Evolutionary conservation across 257 asterid genomes (phyloP).

Genomic region (Fraxinus americana): DNA sequence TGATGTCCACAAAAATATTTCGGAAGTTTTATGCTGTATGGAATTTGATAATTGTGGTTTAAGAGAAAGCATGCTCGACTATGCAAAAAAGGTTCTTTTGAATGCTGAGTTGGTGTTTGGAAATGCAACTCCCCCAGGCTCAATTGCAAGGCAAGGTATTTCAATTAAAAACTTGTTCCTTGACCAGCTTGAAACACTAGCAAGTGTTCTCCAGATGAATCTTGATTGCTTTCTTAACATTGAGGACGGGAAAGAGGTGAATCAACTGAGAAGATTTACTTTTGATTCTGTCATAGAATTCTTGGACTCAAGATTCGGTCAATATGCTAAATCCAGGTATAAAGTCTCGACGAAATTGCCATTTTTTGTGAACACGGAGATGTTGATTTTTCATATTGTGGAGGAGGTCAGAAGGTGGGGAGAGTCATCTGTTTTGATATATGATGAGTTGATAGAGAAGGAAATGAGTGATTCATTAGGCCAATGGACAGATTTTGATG

Average conservation of each 20-base stretch:
- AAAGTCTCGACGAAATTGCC: conserved; percentile 50
- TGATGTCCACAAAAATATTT: conserved; percentile 47
- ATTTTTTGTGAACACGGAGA: conserved; percentile 46
- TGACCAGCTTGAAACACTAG: conserved; percentile 71
- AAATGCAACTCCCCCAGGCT: conserved; percentile 34
- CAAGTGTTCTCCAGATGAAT: conserved; percentile 65
- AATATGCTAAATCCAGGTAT: conserved; percentile 43
- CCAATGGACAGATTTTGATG: conserved; percentile 68
- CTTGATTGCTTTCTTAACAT: conserved; percentile 52
- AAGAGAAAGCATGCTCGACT: conserved; percentile 55
- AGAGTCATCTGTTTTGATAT: conserved; percentile 43
- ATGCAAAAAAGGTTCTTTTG: conserved; percentile 60
- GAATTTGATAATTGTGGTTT: conserved; percentile 40
- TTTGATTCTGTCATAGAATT: conserved; percentile 72
- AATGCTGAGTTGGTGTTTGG: conserved; percentile 64
- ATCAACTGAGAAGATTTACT: conserved; percentile 49
- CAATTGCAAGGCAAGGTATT: conserved; percentile 40
- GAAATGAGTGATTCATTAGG: conserved; percentile 68
- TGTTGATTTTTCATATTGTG: conserved; percentile 55
- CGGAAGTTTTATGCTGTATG: conserved; percentile 54
- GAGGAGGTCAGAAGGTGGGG: conserved; percentile 70
- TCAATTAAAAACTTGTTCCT: conserved; percentile 58
- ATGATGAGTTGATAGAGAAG: conserved; percentile 62
- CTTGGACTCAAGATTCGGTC: conserved; percentile 49
- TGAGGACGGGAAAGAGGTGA: conserved; percentile 44